A percentile compares a stretch with the other conserved stretches of the same genome.
Evolutionary conservation across 2,329 filamentous ascomycete genomes (phyloP).

Genomic region (Sporothrix pseudoabietina): DNA sequence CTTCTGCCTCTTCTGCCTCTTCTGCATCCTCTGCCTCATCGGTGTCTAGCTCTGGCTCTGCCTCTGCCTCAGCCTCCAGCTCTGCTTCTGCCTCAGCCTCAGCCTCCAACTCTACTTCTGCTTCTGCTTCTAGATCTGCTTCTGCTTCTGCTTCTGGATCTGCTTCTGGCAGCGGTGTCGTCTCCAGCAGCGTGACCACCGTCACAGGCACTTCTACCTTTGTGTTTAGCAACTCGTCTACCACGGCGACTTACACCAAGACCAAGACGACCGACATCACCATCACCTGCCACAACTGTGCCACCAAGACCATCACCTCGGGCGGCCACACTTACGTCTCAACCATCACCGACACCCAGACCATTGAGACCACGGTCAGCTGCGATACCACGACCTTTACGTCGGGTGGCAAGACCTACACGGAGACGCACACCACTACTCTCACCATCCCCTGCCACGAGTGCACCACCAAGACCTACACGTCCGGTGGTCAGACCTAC

Average conservation of each 20-base stretch:
- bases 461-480: slow-evolving; percentile 28
- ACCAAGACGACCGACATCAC: slow-evolving; percentile 21
- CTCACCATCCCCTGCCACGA: slow-evolving; percentile 21
- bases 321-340: slow-evolving; percentile 8
- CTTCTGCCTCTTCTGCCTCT: not conserved
- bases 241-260: slow-evolving; percentile 16
- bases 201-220: slow-evolving; percentile 16
- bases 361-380: slow-evolving; percentile 26
- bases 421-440: slow-evolving; percentile 22
- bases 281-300: slow-evolving; percentile 24
- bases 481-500: slow-evolving; percentile 25
- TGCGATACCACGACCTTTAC: slow-evolving; percentile 21
- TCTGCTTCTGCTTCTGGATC: not conserved
- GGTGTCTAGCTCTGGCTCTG: not conserved
- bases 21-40: not conserved
- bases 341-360: slow-evolving; percentile 22
- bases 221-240: not conserved
- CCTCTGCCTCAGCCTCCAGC: not conserved
- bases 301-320: slow-evolving; percentile 15
- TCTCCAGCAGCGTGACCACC: slow-evolving; percentile 4
- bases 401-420: slow-evolving; percentile 25
- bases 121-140: not conserved
- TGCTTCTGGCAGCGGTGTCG: not conserved
- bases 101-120: not conserved
- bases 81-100: not conserved